Evolutionary conservation across 495 filamentous ascomycete genomes (phyloP), one percentile per base, ranked within the genome.

Genomic region (Xylaria grammica): DNA sequence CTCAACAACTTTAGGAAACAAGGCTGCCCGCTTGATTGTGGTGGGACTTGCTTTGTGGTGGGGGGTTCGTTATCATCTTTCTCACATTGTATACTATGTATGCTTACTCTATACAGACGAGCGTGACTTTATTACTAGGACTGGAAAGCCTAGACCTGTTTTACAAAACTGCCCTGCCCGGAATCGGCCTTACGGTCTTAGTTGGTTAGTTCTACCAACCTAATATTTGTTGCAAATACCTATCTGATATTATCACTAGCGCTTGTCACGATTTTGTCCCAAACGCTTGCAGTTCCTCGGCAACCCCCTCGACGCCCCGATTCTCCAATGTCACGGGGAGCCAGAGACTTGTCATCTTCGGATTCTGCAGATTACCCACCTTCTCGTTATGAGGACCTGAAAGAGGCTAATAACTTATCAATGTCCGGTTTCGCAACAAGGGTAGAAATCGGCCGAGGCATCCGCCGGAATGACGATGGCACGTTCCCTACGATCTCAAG

Each of bases 1-100:
- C 24, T 48, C 60, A 3, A 67, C 66, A 6, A 51, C 68, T 6
- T 63, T 60, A 9, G 68, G 70, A 34, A 78, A 65, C 34, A 79
- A 74, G 67, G 68, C 75, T 17, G 61, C 84, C 22, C 67, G 79
- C 10, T 69, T 81, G 22, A 68, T 78, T 17, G 72, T 79, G 49
- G 32, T 78, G 36, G 84, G 82, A 19, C 63, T 83, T 51, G 72
- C 69, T 29, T 60, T 83, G 27, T 86, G 84, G 84, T 82, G 74
- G 17, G 83, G 69, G 63, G 81, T 84, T 70, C 45, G 79, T 75
- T 20, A 1, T 30, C 42, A 27, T 27, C 22, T 45, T 15, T 20
- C 40, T 20, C 34, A 22, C 55, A 34, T 59, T 10, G n/a, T 32
- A 40, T 17, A 44, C 32, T 36, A 44, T 30, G 13, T 2, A 54